Evolutionary conservation across 225 moss, liverwort and hornwort genomes (phyloP), one percentile per base, ranked within the genome.

Genomic region (Lunularia cruciata): DNA sequence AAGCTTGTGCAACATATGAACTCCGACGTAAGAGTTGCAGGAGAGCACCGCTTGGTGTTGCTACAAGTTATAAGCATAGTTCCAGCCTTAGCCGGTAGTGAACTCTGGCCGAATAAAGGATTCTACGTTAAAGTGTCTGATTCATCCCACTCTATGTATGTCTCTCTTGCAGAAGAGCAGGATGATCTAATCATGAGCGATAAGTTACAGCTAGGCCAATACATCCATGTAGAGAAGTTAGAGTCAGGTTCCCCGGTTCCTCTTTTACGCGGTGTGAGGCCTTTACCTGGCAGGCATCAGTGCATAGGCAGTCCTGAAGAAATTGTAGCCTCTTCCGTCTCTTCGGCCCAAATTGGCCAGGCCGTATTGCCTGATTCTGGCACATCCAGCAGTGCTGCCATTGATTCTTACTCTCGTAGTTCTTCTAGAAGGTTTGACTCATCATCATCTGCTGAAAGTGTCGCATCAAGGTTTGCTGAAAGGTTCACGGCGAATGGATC

Each of bases 101-200:
- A 80, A 47, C 64, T 84, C 23, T 84, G 80, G 80, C 68, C 77
- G 7, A 84, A 81, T 71, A 80, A 84, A 49, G 84, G 84, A 55
- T 84, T 84, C 52, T 80, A 84, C 28, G 80, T 84, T 4, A 81
- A 84, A 63, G 76, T 84, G 37, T 84, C 84, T 2, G 84, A 84
- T 75, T 84, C 84, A 19, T 77, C 84, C 32, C 80, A 84, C 62
- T 66, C 77, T 6, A 65, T 80, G 45, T 80, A 74, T 56, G 84
- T 84, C 23, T 77, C 80, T 2, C 79, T 84, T 6, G 76, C 74
- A 10, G 84, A 84, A 43, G 84, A 84, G 63, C 77, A 80, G 36
- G 84, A 80, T 23, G 84, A 84, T 64, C 68, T 84, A 47, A 84
- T 84, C 0, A 80, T 84, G 80, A 80, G 80, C 65, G 84, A 84